These are phyloP conservation scores for Sporisorium reilianum DNA, from an alignment of 1,284 basidiomycete genomes.

Conservation along the genomic window DNA sequence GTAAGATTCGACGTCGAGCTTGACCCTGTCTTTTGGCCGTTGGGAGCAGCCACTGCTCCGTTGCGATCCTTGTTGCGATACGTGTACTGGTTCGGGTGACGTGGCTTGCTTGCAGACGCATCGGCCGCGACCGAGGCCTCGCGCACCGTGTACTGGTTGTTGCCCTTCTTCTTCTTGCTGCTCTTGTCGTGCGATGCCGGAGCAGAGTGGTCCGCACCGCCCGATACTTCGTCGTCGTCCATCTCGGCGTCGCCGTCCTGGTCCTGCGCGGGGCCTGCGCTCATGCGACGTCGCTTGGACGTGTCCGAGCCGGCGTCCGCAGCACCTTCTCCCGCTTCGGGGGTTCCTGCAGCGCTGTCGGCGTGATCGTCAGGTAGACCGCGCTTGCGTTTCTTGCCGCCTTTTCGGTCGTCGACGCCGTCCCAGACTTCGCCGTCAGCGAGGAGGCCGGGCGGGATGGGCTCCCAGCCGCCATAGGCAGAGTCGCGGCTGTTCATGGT, in stretches of 20 bases:
- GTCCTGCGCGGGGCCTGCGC: constrained; percentile 24
- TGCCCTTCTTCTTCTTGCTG: constrained; percentile 51
- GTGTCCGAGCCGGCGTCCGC: constrained; percentile 30
- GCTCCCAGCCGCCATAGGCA: constrained; percentile 88
- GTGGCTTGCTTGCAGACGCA: constrained; percentile 48
- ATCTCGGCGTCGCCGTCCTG: constrained; percentile 37
- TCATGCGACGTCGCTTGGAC: constrained; percentile 57
- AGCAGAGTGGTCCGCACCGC: constrained; percentile 9
- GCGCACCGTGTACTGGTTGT: constrained; percentile 42
- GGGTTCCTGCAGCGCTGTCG: constrained; percentile 27
- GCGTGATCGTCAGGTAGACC: constrained; percentile 38
- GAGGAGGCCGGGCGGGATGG: constrained; percentile 71
- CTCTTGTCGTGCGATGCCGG: constrained; percentile 31
- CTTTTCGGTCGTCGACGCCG: constrained; percentile 65
- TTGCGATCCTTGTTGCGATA: constrained; percentile 72
- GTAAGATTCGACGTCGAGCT: constrained; percentile 49
- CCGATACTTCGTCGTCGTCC: constrained; percentile 33
- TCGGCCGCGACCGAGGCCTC: constrained; percentile 42
- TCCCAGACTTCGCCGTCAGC: constrained; percentile 64
- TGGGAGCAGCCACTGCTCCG: constrained; percentile 17
- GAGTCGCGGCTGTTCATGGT: constrained; percentile 98
- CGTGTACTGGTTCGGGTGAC: constrained; percentile 75
- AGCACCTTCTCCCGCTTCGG: constrained; percentile 31
- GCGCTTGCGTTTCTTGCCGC: constrained; percentile 59
- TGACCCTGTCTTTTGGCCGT: constrained; percentile 36